These are phyloP conservation scores for Hepatocystis sp. DNA, from an alignment of 169 alveolate species.

Conservation along the genomic window DNA sequence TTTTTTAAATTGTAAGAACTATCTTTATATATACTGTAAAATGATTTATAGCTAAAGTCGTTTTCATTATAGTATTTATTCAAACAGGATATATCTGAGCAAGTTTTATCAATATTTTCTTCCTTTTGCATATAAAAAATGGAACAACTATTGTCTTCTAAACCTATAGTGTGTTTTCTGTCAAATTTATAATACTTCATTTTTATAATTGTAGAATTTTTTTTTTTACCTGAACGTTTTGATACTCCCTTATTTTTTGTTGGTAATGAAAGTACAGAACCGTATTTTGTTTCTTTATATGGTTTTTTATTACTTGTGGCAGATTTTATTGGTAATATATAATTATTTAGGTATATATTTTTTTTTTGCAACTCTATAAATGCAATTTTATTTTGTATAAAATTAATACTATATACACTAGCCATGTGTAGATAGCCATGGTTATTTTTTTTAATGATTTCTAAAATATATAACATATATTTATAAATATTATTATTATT, in stretches of 20 bases:
- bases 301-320: not conserved
- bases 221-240: not conserved
- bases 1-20: conserved; percentile 11
- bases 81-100: not conserved
- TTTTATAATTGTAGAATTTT: conserved; percentile 5
- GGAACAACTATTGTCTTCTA: conserved; percentile 45
- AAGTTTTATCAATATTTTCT: not conserved
- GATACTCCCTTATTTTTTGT: not conserved
- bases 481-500: too few species aligned
- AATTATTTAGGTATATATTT: not conserved
- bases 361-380: not conserved
- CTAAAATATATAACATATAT: conserved; percentile 28
- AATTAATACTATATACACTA: conserved; percentile 20
- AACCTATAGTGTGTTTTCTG: conserved; percentile 19
- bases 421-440: conserved; percentile 18
- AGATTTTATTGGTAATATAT: not conserved
- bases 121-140: conserved; percentile 40
- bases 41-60: conserved; percentile 23
- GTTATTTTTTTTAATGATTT: conserved; percentile 3
- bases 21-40: conserved; percentile 52
- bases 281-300: not conserved
- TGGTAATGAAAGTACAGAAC: not conserved
- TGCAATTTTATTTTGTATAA: conserved; percentile 33
- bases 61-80: conserved; percentile 30
- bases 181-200: conserved; percentile 20